A percentile compares a stretch with the other conserved stretches of the same genome.
phyloP scores from a whole-genome alignment of 306 rosid genomes.

The Gleditsia sinensis region DNA sequence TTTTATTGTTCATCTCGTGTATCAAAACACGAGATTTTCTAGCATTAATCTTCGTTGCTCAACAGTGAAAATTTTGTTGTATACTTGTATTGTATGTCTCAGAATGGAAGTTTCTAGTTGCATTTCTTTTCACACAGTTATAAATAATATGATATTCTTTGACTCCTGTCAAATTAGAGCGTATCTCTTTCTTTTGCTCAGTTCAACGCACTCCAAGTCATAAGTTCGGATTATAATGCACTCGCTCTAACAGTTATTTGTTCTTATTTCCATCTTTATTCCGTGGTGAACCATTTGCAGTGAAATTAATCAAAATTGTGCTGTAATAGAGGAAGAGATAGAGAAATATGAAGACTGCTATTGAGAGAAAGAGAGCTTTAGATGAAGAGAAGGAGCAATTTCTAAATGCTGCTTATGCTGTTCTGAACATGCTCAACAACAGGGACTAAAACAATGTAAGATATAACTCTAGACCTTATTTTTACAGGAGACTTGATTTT shows the following conservation, averaged over 20 bases:
- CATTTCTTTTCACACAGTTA: neutral
- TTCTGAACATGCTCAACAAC: conserved; percentile 64
- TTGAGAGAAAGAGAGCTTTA: conserved; percentile 62
- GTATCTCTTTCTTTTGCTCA: neutral
- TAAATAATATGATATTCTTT: neutral
- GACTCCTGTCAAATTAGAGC: neutral
- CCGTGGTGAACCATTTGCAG: conserved; percentile 32
- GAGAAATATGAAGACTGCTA: conserved; percentile 68
- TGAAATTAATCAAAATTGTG: conserved; percentile 69
- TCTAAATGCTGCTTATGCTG: conserved; percentile 81
- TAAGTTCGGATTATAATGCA: neutral
- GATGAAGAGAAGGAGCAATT: conserved; percentile 75
- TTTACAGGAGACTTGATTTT: neutral
- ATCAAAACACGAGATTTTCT: neutral
- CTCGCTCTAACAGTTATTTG: neutral
- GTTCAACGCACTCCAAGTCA: neutral
- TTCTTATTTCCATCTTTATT: conserved; percentile 10
- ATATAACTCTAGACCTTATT: conserved; percentile 12
- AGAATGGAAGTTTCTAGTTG: neutral
- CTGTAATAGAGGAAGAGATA: conserved; percentile 58
- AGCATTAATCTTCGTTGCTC: neutral
- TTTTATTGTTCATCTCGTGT: neutral
- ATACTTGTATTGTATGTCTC: neutral
- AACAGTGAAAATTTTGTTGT: neutral
- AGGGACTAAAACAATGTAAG: conserved; percentile 44